Conservation (phyloP, 495 filamentous ascomycete species). For the Daldinia caldariorum region DNA sequence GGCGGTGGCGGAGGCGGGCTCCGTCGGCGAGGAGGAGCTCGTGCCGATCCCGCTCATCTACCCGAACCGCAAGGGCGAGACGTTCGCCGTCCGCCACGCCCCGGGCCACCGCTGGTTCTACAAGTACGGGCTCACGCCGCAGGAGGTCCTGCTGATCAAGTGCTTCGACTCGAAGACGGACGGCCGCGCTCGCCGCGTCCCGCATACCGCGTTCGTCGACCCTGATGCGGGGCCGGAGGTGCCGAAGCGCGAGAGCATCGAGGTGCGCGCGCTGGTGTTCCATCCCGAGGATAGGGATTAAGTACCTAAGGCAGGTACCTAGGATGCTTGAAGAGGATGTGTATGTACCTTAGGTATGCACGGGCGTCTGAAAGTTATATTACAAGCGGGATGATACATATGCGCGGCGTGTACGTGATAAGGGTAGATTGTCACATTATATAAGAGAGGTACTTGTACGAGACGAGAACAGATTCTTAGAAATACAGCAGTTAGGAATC, state of each 20-base stretch:
- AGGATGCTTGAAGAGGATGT: too few species aligned
- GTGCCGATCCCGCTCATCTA: slow-evolving; percentile 76
- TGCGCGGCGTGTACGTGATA: slow-evolving; percentile 12
- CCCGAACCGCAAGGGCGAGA: slow-evolving; percentile 77
- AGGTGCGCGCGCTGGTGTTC: slow-evolving; percentile 68
- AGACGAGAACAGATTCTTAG: not conserved
- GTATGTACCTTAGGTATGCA: too few species aligned
- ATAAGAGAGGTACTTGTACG: not conserved
- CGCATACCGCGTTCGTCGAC: slow-evolving; percentile 72
- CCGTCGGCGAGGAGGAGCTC: slow-evolving; percentile 72
- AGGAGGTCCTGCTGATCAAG: slow-evolving; percentile 73
- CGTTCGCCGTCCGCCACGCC: slow-evolving; percentile 69
- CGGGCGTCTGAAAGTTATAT: too few species aligned
- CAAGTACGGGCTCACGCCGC: slow-evolving; percentile 72
- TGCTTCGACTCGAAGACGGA: slow-evolving; percentile 74
- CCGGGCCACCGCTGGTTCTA: slow-evolving; percentile 76
- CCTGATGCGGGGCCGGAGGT: slow-evolving; percentile 58
- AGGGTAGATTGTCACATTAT: slow-evolving; percentile 36
- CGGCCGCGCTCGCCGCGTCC: slow-evolving; percentile 68
- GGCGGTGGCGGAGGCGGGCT: slow-evolving; percentile 67
- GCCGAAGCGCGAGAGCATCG: slow-evolving; percentile 68
- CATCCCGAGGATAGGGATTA: slow-evolving; percentile 48
- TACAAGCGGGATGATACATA: too few species aligned
- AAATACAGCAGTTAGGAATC: slow-evolving; percentile 2
- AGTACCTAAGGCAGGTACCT: not conserved